Evolutionary conservation across 116 monocot species (phyloP), one percentile per base, ranked within the genome.

Genomic region (Posidonia oceanica): DNA sequence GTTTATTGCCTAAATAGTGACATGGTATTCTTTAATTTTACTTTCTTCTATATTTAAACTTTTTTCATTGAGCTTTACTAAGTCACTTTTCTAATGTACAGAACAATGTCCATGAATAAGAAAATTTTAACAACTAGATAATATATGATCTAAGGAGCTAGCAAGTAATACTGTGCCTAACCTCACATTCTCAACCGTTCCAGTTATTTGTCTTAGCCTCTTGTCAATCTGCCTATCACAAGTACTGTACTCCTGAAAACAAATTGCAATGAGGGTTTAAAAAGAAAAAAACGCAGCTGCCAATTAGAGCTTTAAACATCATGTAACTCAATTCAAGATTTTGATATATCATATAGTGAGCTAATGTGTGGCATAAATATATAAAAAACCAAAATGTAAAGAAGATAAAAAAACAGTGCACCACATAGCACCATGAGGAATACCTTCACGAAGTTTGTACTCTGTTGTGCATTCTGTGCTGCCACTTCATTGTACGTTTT

Each of bases 131-230:
- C 48, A 48, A 48, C 48, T 7, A 2, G 12, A 12, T 12, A 48
- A 48, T 48, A 48, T 48, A 12, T 12, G 7, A 10, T 68, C 72
- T 71, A 56, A 69, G 13, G 29, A 39, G 38, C 5, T 48, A 39
- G 2, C 48, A 62, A 8, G 15, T 16, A 60, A 69, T 62, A 69
- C 22, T 2, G 12, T 23, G 16, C 38, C 63, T 54, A 67, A 90
- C 94, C 85, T 88, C 15, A 86, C 86, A 75, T 66, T 90, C 54
- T 87, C 85, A 57, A 80, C 57, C 0, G 75, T 91, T 18, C 85
- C 85, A 44, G 70, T 80, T 75, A 91, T 69, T 80, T 94, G 87
- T 21, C 75, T 77, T 15, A 94, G 62, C 54, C 61, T 69, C 59
- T 82, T 84, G 40, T 61, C 68, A 64, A 94, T 88, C 70, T 82